Conservation (phyloP, 2,329 filamentous ascomycete genomes). For the Periconia macrospinosa region DNA sequence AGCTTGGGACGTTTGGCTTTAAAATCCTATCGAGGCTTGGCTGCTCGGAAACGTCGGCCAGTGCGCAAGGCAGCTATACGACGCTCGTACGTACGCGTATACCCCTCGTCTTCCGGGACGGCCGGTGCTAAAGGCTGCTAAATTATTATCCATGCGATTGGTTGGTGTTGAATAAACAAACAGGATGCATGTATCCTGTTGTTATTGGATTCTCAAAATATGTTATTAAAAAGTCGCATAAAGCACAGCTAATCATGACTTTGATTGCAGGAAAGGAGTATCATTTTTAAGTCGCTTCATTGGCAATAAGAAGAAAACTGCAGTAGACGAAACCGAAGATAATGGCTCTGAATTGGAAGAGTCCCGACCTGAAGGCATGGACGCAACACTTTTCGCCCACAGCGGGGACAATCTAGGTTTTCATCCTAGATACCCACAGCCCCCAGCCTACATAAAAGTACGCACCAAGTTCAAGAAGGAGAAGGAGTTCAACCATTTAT, state of each 20-base stretch:
- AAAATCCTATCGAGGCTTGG: not conserved
- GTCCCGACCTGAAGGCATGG: conserved; percentile 73
- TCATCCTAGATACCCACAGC: conserved; percentile 84
- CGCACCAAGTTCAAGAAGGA: conserved; percentile 77
- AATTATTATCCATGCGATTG: not conserved
- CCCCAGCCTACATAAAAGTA: conserved; percentile 88
- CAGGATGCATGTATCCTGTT: not conserved
- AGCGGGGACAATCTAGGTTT: conserved; percentile 72
- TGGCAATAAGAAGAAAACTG: conserved; percentile 72
- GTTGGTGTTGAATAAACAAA: not conserved
- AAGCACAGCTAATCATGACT: conserved; percentile 7
- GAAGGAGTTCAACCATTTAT: conserved; percentile 82
- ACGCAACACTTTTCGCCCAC: conserved; percentile 80
- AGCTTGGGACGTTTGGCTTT: not conserved
- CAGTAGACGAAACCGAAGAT: conserved; percentile 47
- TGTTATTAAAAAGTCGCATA: not conserved
- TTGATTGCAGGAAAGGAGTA: conserved; percentile 69
- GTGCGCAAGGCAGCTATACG: not conserved
- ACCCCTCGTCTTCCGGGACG: not conserved
- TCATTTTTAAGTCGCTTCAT: conserved; percentile 91
- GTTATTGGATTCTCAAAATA: too few relatives aligned
- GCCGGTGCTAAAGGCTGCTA: not conserved
- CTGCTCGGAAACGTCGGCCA: not conserved
- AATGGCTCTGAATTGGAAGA: conserved; percentile 72
- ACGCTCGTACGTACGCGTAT: conserved; percentile 1